phyloP scores from a whole-genome alignment of 495 filamentous ascomycete genomes.

The Aspergillus sparsus region DNA sequence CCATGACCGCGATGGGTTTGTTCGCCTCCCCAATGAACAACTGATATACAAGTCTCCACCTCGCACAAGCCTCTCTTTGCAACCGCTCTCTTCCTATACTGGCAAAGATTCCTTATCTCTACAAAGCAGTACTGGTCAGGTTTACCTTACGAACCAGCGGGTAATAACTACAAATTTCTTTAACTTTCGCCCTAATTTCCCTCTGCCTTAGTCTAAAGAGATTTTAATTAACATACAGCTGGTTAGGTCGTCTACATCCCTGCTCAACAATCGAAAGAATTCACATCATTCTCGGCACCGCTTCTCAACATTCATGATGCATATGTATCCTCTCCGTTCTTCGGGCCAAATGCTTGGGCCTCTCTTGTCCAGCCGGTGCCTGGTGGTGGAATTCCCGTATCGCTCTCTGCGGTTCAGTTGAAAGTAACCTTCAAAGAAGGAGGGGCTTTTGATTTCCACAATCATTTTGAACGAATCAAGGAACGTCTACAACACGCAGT shows the following conservation, averaged over 20 bases:
- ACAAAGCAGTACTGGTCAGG: constrained; percentile 59
- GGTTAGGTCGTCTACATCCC: constrained; percentile 86
- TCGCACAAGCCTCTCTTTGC: constrained; percentile 64
- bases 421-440: constrained; percentile 93
- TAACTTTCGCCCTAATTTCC: neutral
- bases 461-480: constrained; percentile 79
- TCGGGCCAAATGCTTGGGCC: constrained; percentile 94
- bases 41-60: constrained; percentile 70
- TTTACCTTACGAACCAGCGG: constrained; percentile 88
- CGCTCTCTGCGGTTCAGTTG: constrained; percentile 69
- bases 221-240: constrained; percentile 11
- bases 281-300: constrained; percentile 88
- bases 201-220: neutral
- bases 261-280: constrained; percentile 59
- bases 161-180: constrained; percentile 49
- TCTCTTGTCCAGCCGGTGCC: constrained; percentile 75
- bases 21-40: constrained; percentile 69
- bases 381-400: constrained; percentile 82
- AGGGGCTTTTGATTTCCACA: constrained; percentile 88
- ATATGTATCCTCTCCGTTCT: constrained; percentile 89
- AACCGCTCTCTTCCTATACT: constrained; percentile 59
- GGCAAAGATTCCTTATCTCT: constrained; percentile 58
- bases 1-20: constrained; percentile 61
- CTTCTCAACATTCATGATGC: constrained; percentile 83
- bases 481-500: constrained; percentile 78